Base-by-base conservation (phyloP, 2,329 filamentous ascomycete species). In the Aureobasidium sp. region DNA sequence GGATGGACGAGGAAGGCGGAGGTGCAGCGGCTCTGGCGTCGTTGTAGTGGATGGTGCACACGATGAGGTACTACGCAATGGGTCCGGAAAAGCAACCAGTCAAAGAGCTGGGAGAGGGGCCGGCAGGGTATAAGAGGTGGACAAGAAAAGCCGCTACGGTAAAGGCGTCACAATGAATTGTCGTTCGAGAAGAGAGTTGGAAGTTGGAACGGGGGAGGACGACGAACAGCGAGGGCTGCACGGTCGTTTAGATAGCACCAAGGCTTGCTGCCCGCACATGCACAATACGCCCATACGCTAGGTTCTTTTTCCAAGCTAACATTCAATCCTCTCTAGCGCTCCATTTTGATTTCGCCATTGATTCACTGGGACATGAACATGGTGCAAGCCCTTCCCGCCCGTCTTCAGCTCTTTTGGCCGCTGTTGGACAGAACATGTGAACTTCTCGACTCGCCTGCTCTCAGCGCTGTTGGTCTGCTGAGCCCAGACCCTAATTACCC, bases 201-300 rank as follows among this genome's bases (percentile, higher is more conserved):
- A 34, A 41, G 39, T 44, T 34, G 52, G 37, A 44, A 45, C 39
- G 39, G 39, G 53, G 22, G 17, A 34, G 29, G 31, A 27, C 14
- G 31, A 27, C 14, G 17, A 29, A 42, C 55, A 22, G 29, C n/a
- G 27, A 58, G 42, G 45, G 45, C 25, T 48, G 45, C 55, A 58
- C 53, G 53, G 53, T 39, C 53, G 53, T 57, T 57, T 57, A 57
- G 53, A 57, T 57, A 57, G 37, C 36, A 22, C 29, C 27, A 55
- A 12, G 34, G 36, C 51, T 31, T 53, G 29, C n/a, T 31, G 49
- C 49, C 20, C 49, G 31, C 45, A 48, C 25, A n/a, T 48, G 45
- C 45, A 48, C 15, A 22, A 41, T 36, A 39, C 37, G 36, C 36
- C 37, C 36, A 42, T 20, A n/a, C 27, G 27, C 39, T 48, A 48